phyloP scores from a whole-genome alignment of 768 basidiomycete species.

The Suillus subaureus region DNA sequence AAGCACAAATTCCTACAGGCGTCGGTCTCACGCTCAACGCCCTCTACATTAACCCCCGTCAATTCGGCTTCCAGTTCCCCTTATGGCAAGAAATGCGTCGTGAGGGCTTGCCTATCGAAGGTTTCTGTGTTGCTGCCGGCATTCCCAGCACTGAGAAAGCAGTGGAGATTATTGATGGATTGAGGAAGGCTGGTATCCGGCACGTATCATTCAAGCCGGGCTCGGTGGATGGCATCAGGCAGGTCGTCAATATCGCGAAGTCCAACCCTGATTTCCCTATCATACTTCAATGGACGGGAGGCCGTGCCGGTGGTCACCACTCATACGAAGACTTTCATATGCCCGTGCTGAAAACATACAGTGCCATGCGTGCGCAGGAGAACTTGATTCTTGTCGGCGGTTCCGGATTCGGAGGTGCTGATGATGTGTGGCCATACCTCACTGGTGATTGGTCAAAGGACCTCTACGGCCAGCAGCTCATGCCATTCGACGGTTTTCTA shows the following conservation, averaged over 20 bases:
- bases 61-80: constrained; percentile 96
- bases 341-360: constrained; percentile 89
- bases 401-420: constrained; percentile 93
- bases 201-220: constrained; percentile 99
- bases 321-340: constrained; percentile 99
- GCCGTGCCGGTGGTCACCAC: constrained; percentile 98
- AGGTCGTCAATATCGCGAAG: constrained; percentile 94
- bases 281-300: constrained; percentile 99
- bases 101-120: constrained; percentile 94
- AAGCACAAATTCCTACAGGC: constrained; percentile 79
- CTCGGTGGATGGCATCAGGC: constrained; percentile 95
- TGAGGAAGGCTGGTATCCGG: constrained; percentile 84
- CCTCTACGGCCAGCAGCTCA: constrained; percentile 82
- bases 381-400: constrained; percentile 93
- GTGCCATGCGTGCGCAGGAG: constrained; percentile 81
- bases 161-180: constrained; percentile 88
- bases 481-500: constrained; percentile 98
- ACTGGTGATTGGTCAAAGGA: constrained; percentile 93
- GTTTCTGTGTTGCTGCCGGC: constrained; percentile 98
- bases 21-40: constrained; percentile 93
- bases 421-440: constrained; percentile 96
- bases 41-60: constrained; percentile 97
- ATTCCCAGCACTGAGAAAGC: constrained; percentile 98
- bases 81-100: constrained; percentile 97
- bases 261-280: constrained; percentile 95